Base-by-base conservation (phyloP, 2,329 filamentous ascomycete genomes). In the Fusarium staphyleae region DNA sequence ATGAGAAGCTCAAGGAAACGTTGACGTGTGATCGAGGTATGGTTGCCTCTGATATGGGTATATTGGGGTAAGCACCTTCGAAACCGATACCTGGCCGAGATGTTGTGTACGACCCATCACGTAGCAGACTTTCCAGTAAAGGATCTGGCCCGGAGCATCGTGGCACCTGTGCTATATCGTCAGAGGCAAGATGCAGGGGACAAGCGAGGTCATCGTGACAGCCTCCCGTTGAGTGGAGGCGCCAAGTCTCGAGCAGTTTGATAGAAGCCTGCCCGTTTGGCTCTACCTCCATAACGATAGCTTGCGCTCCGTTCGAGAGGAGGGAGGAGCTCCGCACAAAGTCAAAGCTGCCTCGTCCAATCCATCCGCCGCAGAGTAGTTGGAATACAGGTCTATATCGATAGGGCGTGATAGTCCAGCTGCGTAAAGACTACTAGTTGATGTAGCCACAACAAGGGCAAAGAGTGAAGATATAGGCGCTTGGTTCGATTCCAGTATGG, bases 261-360 rank as follows among this genome's bases (percentile, higher is more conserved):
- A 63, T 55, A 36, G 65, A 62, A 43, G 32, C 63, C 58, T 66
- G 63, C n/a, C 54, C 52, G 37, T 54, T 66, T 11, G 61, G 41
- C 44, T 63, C 65, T 55, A 67, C 56, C 55, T 67, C 65, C 62
- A 67, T 67, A 22, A 55, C 62, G 39, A 66, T 52, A 65, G 60
- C 57, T 60, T 55, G 34, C 55, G 51, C 62, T 64, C 60, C 60
- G 62, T 30, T 34, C 54, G 39, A 55, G 52, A 52, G 53, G 52
- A 48, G 52, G 48, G 55, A 49, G 51, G 51, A 48, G 49, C 62
- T 65, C 59, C 62, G 47, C 42, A 50, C 50, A 49, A 50, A 44
- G 50, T 66, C 51, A 66, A 51, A 60, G 55, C 26, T 55, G 53
- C 40, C 43, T 52, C 32, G 44, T 43, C 48, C 39, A 54, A 59